Conservation (phyloP, 441 rosid species). For the Bruguiera hainesii region DNA sequence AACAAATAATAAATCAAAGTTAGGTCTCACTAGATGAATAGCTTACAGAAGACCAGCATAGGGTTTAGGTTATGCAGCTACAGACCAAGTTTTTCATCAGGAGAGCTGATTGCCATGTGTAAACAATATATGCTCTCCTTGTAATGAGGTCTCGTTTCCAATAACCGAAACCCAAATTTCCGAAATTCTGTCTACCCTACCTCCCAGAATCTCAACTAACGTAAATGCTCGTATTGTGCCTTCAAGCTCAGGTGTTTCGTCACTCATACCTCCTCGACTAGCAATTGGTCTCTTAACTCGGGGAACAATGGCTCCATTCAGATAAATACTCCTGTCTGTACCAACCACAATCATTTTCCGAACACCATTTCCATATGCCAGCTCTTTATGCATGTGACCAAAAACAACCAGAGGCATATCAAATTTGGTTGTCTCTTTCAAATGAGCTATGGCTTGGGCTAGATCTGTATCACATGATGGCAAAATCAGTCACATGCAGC, state of each 20-base stretch:
- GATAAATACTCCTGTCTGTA: slow-evolving; percentile 52
- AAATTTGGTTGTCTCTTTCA: slow-evolving; percentile 47
- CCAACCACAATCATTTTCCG: slow-evolving; percentile 66
- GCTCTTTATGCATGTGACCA: slow-evolving; percentile 92
- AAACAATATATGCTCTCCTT: slow-evolving; percentile 50
- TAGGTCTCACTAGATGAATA: too few relatives aligned
- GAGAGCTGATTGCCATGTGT: slow-evolving; percentile 15
- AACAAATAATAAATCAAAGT: too few relatives aligned
- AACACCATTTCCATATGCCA: slow-evolving; percentile 54
- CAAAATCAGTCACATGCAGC: too few relatives aligned
- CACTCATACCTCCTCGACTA: slow-evolving; percentile 13
- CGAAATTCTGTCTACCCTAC: slow-evolving; percentile 53
- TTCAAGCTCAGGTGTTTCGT: slow-evolving; percentile 19
- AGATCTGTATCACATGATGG: slow-evolving; percentile 41
- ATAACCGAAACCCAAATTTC: slow-evolving; percentile 70
- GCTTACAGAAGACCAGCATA: too few relatives aligned
- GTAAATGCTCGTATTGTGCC: slow-evolving; percentile 69
- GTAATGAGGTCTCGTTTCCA: slow-evolving; percentile 39
- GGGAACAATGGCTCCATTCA: slow-evolving; percentile 85
- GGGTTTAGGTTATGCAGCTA: background rate
- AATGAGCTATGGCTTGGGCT: slow-evolving; percentile 55
- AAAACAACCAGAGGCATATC: slow-evolving; percentile 62
- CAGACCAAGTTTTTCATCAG: background rate
- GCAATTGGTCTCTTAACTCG: slow-evolving; percentile 38
- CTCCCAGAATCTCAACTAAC: slow-evolving; percentile 51